Evolutionary conservation across 2,329 filamentous ascomycete species (phyloP), one percentile per base, ranked within the genome.

Genomic region (Rhynchosporium agropyri): DNA sequence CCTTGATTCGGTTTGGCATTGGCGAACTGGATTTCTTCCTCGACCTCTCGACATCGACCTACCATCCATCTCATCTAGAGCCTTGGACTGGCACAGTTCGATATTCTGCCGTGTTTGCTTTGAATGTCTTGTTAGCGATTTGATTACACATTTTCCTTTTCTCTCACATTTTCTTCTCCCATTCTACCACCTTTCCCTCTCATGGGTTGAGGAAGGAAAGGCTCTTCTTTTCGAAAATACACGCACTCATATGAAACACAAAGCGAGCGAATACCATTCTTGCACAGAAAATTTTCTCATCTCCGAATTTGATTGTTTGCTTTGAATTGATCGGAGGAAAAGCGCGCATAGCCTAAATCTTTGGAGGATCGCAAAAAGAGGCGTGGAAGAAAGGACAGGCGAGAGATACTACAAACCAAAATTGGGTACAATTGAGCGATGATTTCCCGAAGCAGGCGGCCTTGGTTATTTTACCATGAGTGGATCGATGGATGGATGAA

Each of bases 101-200:
- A 50, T 12, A 20, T 33, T n/a, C 31, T 15, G 12, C 64, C 60
- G 43, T 58, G 46, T 64, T 56, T 60, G 55, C 50, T 31, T 26
- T 66, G 62, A 65, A 63, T 64, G 61, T 63, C 63, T 64, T 66
- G 64, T 71, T 70, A 70, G 67, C 69, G 69, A 65, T 63, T 65
- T 70, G 58, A 31, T 63, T 66, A 45, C 15, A 58, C 9, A 42
- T 28, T 61, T 55, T 42, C 38, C 26, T 55, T 36, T 59, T 43
- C 40, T 54, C 51, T 42, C 60, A 50, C 13, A 46, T 36, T 49
- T 48, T 58, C 31, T 66, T 54, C 33, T 60, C 45, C 58, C 54
- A 50, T 61, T 65, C 54, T 62, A 50, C 51, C 29, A 45, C 51
- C 40, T 31, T 28, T 20, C 48, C 20, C 20, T 20, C 58, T 45